Base-by-base conservation (phyloP, 2,329 filamentous ascomycete genomes). In the Metarhizium sp. region DNA sequence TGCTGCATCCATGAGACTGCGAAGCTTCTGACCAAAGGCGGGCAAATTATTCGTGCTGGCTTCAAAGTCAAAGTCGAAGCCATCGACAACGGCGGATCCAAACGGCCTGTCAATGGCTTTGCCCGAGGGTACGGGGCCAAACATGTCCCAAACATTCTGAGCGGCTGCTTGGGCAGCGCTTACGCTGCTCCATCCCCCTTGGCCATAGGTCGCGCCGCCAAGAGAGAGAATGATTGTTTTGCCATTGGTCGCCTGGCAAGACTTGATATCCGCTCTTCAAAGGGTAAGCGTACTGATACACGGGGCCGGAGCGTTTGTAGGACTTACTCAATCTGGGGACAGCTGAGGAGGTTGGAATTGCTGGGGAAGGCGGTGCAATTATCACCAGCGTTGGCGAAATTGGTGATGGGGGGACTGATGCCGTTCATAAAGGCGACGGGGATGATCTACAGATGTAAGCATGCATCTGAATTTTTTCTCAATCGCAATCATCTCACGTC, bases 31-130 rank as follows among this genome's bases (percentile, higher is more conserved):
- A 1, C 78, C 84, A 61, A 90, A 87, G 1, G 79, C 70, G 0
- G 74, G 75, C 71, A 86, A 81, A 70, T 88, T 84, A 50, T 69
- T 68, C 14, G 79, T 78, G 3, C 69, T 68, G 5, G 79, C 74
- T 70, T 90, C 87, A 59, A 90, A 84, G 67, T 91, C 87, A 59
- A 90, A 82, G 69, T 91, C 87, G 67, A 91, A 90, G 4, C 88
- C 88, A 66, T 91, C 86, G 16, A 52, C 50, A 10, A 45, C 54
- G 16, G 54, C 54, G 1, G 51, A 36, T 11, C 56, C 56, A 25
- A 57, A 57, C 1, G 87, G 87, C 8, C 88, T 81, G 55, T 80
- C 75, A 7, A 72, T 72, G 1, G 67, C 69, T 45, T 69, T 74
- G 34, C 69, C 72, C 13, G 69, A 62, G 42, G 68, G 64, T 7